Conservation (phyloP, 2,329 filamentous ascomycete genomes). For the Sporothrix humicola region DNA sequence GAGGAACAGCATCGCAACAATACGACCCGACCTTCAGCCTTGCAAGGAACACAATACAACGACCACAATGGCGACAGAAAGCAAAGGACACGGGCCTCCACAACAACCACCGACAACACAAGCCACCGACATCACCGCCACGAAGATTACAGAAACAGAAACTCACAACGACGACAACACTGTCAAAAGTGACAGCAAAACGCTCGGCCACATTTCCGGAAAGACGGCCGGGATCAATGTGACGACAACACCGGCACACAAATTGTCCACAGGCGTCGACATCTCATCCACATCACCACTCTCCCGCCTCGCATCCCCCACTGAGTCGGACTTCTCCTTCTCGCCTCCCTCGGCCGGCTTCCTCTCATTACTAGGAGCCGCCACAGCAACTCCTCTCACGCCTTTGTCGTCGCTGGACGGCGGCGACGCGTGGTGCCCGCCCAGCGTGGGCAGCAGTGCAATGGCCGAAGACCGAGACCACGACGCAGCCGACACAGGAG, state of each 20-base stretch:
- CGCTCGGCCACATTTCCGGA: background rate
- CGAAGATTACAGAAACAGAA: background rate
- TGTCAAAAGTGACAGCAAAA: background rate
- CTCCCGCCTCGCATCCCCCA: constrained; percentile 27
- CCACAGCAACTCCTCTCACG: constrained; percentile 27
- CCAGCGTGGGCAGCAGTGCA: constrained; percentile 5
- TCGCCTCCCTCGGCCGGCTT: constrained; percentile 30
- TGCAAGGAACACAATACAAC: background rate
- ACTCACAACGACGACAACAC: background rate
- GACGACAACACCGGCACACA: constrained; percentile 15
- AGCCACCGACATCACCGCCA: constrained; percentile 11
- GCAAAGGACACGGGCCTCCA: constrained; percentile 12
- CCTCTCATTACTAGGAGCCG: constrained; percentile 24
- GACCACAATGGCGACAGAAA: constrained; percentile 21
- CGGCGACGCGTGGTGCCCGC: constrained; percentile 19
- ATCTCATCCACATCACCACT: constrained; percentile 31
- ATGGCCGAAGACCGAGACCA: background rate
- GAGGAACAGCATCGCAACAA: background rate
- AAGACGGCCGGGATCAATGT: background rate
- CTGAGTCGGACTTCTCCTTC: constrained; percentile 31
- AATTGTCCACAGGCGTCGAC: background rate
- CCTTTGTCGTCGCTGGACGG: constrained; percentile 36
- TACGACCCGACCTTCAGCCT: background rate
- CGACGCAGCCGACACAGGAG: background rate
- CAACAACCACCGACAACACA: background rate